Evolutionary conservation across 2,329 filamentous ascomycete genomes (phyloP).

Genomic region (Tolypocladium sp.): DNA sequence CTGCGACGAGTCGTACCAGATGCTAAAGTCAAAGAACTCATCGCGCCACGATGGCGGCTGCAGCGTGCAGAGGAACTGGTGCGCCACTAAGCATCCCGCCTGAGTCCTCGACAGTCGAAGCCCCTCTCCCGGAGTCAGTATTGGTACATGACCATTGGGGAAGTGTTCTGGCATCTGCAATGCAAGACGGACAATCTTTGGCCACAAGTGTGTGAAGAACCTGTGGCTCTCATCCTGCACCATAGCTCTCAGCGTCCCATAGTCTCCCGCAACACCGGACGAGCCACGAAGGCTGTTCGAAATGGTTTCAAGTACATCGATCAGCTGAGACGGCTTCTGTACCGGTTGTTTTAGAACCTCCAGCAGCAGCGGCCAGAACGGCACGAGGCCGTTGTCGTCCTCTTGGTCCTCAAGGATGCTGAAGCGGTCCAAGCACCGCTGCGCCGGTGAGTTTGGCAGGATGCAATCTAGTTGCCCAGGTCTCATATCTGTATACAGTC

Average conservation of each 20-base stretch:
- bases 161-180: conserved; percentile 12
- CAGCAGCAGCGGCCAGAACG: conserved; percentile 16
- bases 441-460: conserved; percentile 5
- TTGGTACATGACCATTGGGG: conserved; percentile 6
- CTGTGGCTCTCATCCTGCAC: background rate
- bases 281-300: conserved; percentile 9
- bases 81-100: conserved; percentile 17
- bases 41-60: conserved; percentile 10
- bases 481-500: background rate
- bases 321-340: conserved; percentile 4
- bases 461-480: background rate
- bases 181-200: conserved; percentile 12
- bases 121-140: conserved; percentile 6
- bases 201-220: conserved; percentile 12
- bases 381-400: conserved; percentile 12
- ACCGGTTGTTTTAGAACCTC: conserved; percentile 10
- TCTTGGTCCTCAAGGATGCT: conserved; percentile 15
- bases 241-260: conserved; percentile 8
- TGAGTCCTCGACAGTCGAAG: conserved; percentile 14
- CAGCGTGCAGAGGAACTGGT: conserved; percentile 21
- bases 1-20: conserved; percentile 23
- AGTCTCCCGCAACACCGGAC: conserved; percentile 10
- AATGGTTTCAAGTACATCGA: conserved; percentile 19
- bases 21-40: conserved; percentile 21
- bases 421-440: conserved; percentile 18